Conservation (phyloP, 1,284 basidiomycete species). For the Phylloporus sp. region DNA sequence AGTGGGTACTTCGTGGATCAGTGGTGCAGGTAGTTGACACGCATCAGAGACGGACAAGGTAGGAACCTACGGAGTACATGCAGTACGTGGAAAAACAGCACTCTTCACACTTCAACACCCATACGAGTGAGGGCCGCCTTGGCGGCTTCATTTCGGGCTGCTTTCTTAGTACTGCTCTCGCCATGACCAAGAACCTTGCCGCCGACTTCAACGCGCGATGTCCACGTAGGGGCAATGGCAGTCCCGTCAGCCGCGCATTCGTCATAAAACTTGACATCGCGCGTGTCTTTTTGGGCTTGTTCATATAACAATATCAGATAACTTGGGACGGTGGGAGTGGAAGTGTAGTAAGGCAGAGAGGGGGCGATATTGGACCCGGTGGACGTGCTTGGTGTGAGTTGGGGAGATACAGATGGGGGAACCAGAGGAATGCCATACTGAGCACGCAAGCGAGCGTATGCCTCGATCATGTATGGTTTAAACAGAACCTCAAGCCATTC, state of each 20-base stretch:
- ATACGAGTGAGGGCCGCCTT: conserved; percentile 61
- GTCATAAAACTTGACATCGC: conserved; percentile 68
- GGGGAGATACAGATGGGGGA: conserved; percentile 6
- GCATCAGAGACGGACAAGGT: no score
- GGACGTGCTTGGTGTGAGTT: conserved; percentile 26
- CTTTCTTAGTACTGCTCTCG: conserved; percentile 75
- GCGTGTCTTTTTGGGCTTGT: conserved; percentile 63
- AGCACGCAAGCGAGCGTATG: conserved; percentile 66
- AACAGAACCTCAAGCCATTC: conserved; percentile 69
- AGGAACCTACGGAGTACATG: no score
- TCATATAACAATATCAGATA: not conserved
- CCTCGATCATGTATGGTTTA: conserved; percentile 64
- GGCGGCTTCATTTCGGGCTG: conserved; percentile 75
- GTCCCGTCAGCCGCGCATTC: conserved; percentile 54
- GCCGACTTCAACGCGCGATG: conserved; percentile 66
- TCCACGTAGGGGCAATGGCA: conserved; percentile 76
- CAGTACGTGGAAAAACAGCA: no score
- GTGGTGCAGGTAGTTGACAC: no score
- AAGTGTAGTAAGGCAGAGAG: conserved; percentile 25
- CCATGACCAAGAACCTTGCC: conserved; percentile 66
- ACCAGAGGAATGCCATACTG: conserved; percentile 60
- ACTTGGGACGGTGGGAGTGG: not conserved
- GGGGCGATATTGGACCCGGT: conserved; percentile 8
- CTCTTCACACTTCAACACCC: conserved; percentile 49
- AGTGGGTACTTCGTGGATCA: no score